Base-by-base conservation (phyloP, 2,329 filamentous ascomycete genomes). In the Pyrenophora tritici-repentis region DNA sequence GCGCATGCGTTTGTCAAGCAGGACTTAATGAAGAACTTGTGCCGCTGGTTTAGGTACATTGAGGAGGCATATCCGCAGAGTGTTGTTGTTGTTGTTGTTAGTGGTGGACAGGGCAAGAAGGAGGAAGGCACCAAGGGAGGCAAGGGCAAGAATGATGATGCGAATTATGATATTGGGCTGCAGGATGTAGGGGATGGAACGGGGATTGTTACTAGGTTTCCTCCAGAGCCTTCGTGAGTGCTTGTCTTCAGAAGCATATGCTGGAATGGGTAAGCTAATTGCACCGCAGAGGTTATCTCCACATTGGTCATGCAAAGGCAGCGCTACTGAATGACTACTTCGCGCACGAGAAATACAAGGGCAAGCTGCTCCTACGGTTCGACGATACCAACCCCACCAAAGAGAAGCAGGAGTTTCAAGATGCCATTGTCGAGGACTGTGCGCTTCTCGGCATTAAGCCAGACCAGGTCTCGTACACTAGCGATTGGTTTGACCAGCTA, bases 321-420 rank as follows among this genome's bases (percentile, higher is more conserved):
- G 91, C 91, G 5, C 82, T 96, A 47, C 85, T 97, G 50, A 96
- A 94, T 78, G 92, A 97, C 74, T 97, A 96, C 81, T 97, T 97
- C 65, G 93, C 91, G 37, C 91, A 97, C 75, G 88, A 91, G 73
- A 89, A 91, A 64, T 96, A 96, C 80, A 87, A 93, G 54, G 94
- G 94, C 67, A 95, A 88, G 66, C 81, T 99, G 65, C 86, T 95
- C 53, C 84, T 97, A 42, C 89, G 94, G 53, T 94, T 99, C 69
- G 94, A 99, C 72, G 94, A 99, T 71, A 99, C 94, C 49, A 99
- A 99, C 76, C 94, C 94, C 6, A 87, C 89, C 53, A 97, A 97
- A 75, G 94, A 99, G 81, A 97, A 96, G 79, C 86, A 93, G 73
- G 94, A 97, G 78, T 99, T 88, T 73, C 88, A 97, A 73, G 91